A percentile compares a stretch with the other conserved stretches of the same genome.
These are phyloP conservation scores for Cyamopsis tetragonoloba DNA, from an alignment of 306 rosid species.

Conservation along the genomic window DNA sequence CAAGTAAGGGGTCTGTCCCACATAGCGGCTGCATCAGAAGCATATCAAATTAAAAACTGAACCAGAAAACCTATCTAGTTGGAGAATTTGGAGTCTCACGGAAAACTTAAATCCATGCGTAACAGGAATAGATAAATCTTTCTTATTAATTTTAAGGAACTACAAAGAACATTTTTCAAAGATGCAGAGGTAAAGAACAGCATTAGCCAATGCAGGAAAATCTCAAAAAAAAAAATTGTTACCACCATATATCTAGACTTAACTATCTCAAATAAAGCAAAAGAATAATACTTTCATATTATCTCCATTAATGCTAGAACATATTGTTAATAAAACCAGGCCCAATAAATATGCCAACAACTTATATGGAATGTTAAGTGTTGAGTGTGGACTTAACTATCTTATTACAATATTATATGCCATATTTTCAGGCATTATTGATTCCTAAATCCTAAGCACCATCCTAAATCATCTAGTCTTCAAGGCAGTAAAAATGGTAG, in stretches of 20 bases:
- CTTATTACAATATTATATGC: conserved; percentile 12
- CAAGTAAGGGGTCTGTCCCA: conserved; percentile 91
- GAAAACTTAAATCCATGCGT: not conserved
- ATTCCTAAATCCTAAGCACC: conserved; percentile 25
- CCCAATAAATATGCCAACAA: not conserved
- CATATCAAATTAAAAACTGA: conserved; percentile 25
- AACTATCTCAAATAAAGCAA: conserved; percentile 10
- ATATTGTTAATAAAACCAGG: not conserved
- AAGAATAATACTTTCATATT: not conserved
- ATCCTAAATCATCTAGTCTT: not conserved
- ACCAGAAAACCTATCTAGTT: not conserved
- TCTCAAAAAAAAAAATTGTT: not conserved
- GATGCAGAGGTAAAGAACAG: conserved; percentile 6
- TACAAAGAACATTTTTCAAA: conserved; percentile 6
- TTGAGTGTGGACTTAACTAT: not conserved
- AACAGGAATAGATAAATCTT: not conserved
- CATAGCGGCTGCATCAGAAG: conserved; percentile 81
- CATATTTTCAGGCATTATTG: conserved; percentile 2
- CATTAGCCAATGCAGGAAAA: conserved; percentile 9
- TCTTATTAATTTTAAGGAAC: conserved; percentile 5
- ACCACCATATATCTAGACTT: conserved; percentile 11
- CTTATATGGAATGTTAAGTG: not conserved
- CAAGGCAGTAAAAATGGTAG: not conserved
- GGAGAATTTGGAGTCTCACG: not conserved
- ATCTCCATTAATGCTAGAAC: conserved; percentile 5